Evolutionary conservation across 2,329 filamentous ascomycete species (phyloP).

Genomic region (Aspergillus thermomutatus): DNA sequence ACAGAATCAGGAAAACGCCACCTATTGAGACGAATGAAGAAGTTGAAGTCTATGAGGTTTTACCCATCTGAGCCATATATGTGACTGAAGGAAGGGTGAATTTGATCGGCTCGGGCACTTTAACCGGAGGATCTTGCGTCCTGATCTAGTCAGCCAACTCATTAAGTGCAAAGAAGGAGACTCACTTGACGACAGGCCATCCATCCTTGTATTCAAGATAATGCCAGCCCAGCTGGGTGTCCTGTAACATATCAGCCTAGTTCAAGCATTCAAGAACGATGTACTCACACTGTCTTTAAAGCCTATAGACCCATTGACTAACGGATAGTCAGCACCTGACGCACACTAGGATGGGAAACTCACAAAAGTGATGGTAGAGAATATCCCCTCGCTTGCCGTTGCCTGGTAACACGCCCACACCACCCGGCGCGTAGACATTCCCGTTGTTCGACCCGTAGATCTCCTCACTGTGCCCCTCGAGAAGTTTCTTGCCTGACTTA

Average conservation of each 20-base stretch:
- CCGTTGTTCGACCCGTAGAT: constrained; percentile 34
- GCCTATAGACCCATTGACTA: constrained; percentile 12
- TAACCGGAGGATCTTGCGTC: not conserved
- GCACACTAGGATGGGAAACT: not conserved
- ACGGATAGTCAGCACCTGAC: not conserved
- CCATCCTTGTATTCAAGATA: constrained; percentile 30
- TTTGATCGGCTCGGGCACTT: not conserved
- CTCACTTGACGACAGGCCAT: constrained; percentile 23
- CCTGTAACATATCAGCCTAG: constrained; percentile 9
- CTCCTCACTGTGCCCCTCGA: constrained; percentile 26
- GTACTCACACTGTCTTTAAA: constrained; percentile 10
- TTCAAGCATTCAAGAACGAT: constrained; percentile 11
- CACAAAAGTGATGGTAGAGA: constrained; percentile 33
- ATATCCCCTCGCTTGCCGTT: constrained; percentile 22
- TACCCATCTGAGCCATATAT: not conserved
- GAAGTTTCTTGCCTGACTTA: constrained; percentile 18
- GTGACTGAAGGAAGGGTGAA: not conserved
- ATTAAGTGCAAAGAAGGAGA: not conserved
- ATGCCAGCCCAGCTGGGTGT: constrained; percentile 28
- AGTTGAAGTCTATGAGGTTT: not conserved
- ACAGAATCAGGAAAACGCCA: too few relatives aligned
- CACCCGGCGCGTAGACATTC: constrained; percentile 33
- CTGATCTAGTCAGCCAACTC: not conserved
- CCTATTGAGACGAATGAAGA: too few relatives aligned
- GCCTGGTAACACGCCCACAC: constrained; percentile 25